These are phyloP conservation scores for Aureobasidium sp. DNA, from an alignment of 2,329 filamentous ascomycete genomes.

Conservation along the genomic window DNA sequence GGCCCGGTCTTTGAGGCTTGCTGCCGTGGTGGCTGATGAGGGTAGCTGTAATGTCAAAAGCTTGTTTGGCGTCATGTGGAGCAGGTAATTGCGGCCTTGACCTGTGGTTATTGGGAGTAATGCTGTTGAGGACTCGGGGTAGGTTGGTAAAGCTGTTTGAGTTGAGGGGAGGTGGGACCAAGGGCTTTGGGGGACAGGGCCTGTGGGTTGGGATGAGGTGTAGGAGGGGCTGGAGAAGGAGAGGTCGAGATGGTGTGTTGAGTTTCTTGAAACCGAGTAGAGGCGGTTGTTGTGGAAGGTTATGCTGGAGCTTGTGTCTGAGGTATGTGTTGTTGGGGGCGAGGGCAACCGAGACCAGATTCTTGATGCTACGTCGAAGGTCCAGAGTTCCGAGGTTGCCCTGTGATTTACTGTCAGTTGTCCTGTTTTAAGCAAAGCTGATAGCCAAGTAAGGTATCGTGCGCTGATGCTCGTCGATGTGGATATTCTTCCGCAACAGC, in stretches of 20 bases:
- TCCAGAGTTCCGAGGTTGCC: slow-evolving; percentile 41
- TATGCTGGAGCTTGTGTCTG: slow-evolving; percentile 32
- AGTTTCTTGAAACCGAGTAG: slow-evolving; percentile 19
- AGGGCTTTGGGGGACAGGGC: slow-evolving; percentile 25
- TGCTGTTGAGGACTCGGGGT: slow-evolving; percentile 33
- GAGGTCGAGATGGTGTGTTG: slow-evolving; percentile 21
- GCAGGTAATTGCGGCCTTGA: slow-evolving; percentile 46
- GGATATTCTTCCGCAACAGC: background rate
- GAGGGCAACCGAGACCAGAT: slow-evolving; percentile 47
- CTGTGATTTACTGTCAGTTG: background rate
- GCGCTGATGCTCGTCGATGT: background rate
- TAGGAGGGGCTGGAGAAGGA: slow-evolving; percentile 13
- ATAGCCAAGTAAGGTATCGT: background rate
- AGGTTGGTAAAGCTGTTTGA: slow-evolving; percentile 35
- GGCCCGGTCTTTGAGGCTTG: slow-evolving; percentile 46
- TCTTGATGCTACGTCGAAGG: slow-evolving; percentile 43
- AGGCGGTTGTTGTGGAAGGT: slow-evolving; percentile 41
- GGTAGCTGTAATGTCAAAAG: slow-evolving; percentile 50
- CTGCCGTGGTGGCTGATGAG: slow-evolving; percentile 39
- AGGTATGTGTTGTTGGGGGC: slow-evolving; percentile 29
- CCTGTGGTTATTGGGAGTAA: slow-evolving; percentile 46
- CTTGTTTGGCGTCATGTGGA: slow-evolving; percentile 46
- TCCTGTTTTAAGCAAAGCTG: background rate
- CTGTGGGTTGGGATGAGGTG: slow-evolving; percentile 15
- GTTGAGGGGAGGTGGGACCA: slow-evolving; percentile 36